Base-by-base conservation (phyloP, 306 rosid genomes). In the Lathyrus aphaca region DNA sequence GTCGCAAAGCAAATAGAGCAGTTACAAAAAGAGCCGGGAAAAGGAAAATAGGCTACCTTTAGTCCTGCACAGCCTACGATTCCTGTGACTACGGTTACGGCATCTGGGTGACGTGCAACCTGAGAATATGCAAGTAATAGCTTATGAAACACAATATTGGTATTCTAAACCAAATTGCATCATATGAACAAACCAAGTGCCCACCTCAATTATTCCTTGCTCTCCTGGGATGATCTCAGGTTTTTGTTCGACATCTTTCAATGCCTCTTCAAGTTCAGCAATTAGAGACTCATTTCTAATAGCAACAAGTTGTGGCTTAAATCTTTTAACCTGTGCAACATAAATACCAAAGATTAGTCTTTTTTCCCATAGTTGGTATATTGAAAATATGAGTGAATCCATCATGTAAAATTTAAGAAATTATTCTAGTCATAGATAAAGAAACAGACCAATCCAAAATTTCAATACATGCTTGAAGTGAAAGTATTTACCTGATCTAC, bases 31-130 rank as follows among this genome's bases (percentile, higher is more conserved):
- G 17, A 12, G 54, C 29, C 53, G 12, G 72, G 55, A 55, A 1
- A n/a, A n/a, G 69, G 67, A 48, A 32, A 61, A 55, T 64, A 42
- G 69, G 71, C 73, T 86, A 94, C 99, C 99, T 87, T 87, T 19
- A 94, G 73, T 78, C 99, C 99, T 61, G 99, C 99, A 82, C 99
- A 94, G 32, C 99, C 99, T 62, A 94, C 99, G 46, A 94, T 94
- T 78, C 97, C 99, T 4, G 97, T 91, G 69, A 94, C 97, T 44
- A 91, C 99, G 3, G 88, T 81, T 51, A 86, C 96, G 0, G 97
- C 97, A 71, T 94, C 99, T 14, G 99, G 96, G 86, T 94, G 97
- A 55, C 99, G 89, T 37, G 99, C 97, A 73, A 91, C 99, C 99
- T 94, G 83, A 80, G 43, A 84, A 84, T 23, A 70, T 19, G 29